phyloP scores from a whole-genome alignment of 2,329 filamentous ascomycete genomes.

The Penicillium aurantiogriseum region DNA sequence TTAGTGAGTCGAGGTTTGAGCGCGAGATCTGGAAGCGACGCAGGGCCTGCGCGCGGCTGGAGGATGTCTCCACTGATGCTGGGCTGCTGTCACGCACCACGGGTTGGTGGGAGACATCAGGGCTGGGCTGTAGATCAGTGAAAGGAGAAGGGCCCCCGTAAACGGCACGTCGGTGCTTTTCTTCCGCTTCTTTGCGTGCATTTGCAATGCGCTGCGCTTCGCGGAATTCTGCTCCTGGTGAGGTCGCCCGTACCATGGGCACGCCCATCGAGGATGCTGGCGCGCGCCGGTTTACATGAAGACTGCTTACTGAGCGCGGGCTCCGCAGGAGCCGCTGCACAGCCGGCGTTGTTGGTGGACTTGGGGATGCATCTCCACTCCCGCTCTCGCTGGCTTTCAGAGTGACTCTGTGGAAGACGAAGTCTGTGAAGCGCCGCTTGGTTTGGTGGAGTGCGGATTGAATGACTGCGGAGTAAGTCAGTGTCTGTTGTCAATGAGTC shows the following conservation, averaged over 20 bases:
- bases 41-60: constrained; percentile 23
- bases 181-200: constrained; percentile 30
- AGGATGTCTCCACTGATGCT: constrained; percentile 16
- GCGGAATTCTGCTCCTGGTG: constrained; percentile 43
- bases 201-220: constrained; percentile 33
- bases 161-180: constrained; percentile 30
- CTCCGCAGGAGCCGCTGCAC: constrained; percentile 30
- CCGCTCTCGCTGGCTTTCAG: constrained; percentile 22
- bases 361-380: constrained; percentile 17
- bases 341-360: constrained; percentile 17
- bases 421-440: constrained; percentile 51
- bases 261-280: constrained; percentile 27
- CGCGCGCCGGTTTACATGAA: constrained; percentile 19
- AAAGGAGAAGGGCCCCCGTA: constrained; percentile 20
- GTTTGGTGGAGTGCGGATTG: constrained; percentile 45
- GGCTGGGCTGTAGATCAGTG: constrained; percentile 6
- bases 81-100: constrained; percentile 1
- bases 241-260: constrained; percentile 43
- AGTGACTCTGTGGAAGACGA: constrained; percentile 46
- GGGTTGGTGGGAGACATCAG: background rate
- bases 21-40: constrained; percentile 44
- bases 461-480: constrained; percentile 39
- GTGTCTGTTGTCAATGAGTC: background rate
- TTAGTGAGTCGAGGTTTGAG: constrained; percentile 28
- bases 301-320: constrained; percentile 38